These are phyloP conservation scores for Colletotrichum liaoningense DNA, from an alignment of 2,329 filamentous ascomycete genomes.

Conservation along the genomic window DNA sequence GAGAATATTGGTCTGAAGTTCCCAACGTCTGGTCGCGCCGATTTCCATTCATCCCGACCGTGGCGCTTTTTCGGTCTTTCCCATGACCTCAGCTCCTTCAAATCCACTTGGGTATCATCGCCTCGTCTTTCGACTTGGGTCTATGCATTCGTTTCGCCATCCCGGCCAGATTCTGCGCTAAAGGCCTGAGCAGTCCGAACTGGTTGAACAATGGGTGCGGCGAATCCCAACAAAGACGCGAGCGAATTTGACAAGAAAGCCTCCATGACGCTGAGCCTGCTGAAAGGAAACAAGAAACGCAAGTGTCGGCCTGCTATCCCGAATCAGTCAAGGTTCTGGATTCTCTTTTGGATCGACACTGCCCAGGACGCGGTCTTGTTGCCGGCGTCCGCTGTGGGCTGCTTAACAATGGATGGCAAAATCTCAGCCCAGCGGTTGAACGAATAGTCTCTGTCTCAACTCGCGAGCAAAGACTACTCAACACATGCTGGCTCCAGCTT, in stretches of 20 bases:
- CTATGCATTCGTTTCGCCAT: not conserved
- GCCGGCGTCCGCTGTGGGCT: not conserved
- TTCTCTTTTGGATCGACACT: not conserved
- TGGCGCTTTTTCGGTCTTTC: constrained; percentile 21
- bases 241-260: not conserved
- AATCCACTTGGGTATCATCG: constrained; percentile 8
- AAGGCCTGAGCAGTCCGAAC: not conserved
- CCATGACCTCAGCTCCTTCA: not conserved
- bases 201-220: not conserved
- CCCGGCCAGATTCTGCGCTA: not conserved
- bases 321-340: constrained; percentile 4
- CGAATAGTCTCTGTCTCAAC: not conserved
- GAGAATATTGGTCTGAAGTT: constrained; percentile 8
- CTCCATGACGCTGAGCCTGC: not conserved
- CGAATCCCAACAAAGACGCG: constrained; percentile 13
- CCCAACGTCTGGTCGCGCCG: not conserved
- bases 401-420: not conserved
- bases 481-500: not conserved
- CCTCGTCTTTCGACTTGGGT: not conserved
- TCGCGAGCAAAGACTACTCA: not conserved
- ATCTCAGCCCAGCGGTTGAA: not conserved
- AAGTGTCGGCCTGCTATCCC: not conserved
- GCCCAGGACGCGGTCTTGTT: not conserved
- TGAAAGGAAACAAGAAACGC: constrained; percentile 12
- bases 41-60: not conserved